Percentiles rank a stretch among this genome's conserved stretches.
Conservation (phyloP, 352 stramenopile species). For the Pythium aphanidermatum region DNA sequence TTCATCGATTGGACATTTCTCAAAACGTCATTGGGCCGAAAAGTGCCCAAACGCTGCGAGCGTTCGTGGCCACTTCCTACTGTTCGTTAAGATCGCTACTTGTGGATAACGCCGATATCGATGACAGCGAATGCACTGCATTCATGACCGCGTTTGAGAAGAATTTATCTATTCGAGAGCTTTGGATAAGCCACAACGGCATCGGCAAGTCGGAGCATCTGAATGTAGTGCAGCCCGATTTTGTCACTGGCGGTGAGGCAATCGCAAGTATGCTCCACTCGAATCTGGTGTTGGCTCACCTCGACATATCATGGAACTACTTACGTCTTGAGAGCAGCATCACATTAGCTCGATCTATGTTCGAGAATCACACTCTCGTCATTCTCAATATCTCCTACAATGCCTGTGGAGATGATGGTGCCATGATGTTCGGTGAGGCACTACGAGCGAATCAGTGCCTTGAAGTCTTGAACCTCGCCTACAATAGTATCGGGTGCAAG, state of each 20-base stretch:
- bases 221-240: constrained; percentile 83
- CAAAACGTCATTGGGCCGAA: constrained; percentile 60
- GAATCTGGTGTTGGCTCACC: constrained; percentile 67
- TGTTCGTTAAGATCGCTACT: constrained; percentile 66
- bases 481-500: constrained; percentile 74
- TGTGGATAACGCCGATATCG: constrained; percentile 82
- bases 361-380: constrained; percentile 55
- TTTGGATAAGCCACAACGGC: constrained; percentile 80
- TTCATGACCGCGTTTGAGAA: constrained; percentile 82
- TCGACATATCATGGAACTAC: constrained; percentile 90
- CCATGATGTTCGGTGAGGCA: constrained; percentile 72
- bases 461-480: constrained; percentile 61
- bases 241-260: constrained; percentile 82
- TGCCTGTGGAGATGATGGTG: constrained; percentile 57
- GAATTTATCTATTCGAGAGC: constrained; percentile 65
- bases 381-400: constrained; percentile 78
- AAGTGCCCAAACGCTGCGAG: constrained; percentile 49
- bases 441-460: constrained; percentile 57
- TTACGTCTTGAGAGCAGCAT: constrained; percentile 74
- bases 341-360: constrained; percentile 52
- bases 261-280: constrained; percentile 82
- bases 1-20: constrained; percentile 57
- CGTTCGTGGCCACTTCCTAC: constrained; percentile 42
- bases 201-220: constrained; percentile 85
- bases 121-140: constrained; percentile 79